Evolutionary conservation across 164 flowering plant species (phyloP).

Genomic region (Buxus sempervirens): DNA sequence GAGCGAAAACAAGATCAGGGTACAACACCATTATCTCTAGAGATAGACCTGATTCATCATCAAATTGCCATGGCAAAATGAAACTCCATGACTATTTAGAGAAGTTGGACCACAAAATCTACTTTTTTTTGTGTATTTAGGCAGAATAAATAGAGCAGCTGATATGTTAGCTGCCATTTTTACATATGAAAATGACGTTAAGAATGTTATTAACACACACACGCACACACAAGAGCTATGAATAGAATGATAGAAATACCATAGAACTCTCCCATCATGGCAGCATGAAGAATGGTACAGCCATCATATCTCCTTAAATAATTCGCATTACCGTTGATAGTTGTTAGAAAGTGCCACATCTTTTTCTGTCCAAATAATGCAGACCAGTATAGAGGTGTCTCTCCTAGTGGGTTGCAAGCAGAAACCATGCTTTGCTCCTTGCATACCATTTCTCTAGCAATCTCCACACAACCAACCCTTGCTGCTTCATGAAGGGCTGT

Average conservation of each 20-base stretch:
- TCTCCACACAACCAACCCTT: not conserved
- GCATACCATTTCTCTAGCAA: not conserved
- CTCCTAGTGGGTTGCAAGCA: not conserved
- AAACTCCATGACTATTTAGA: not conserved
- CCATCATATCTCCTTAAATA: not conserved
- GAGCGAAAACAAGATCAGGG: not conserved
- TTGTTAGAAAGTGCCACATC: not conserved
- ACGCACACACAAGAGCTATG: not conserved
- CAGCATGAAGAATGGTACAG: not conserved
- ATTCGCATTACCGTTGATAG: not conserved
- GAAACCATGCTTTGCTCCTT: not conserved
- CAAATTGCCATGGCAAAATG: not conserved
- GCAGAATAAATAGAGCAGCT: no score
- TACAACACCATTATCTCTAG: not conserved
- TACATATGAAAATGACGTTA: no score
- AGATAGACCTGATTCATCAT: not conserved
- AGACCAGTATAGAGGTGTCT: not conserved
- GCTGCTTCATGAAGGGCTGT: not conserved
- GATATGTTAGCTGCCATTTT: no score
- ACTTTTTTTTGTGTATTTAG: no score
- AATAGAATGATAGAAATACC: not conserved
- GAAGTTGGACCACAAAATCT: no score
- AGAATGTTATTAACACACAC: no score
- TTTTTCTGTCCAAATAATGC: not conserved
- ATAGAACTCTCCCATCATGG: not conserved